phyloP scores from a whole-genome alignment of 768 basidiomycete genomes.

The Hygrocybe coccinea region DNA sequence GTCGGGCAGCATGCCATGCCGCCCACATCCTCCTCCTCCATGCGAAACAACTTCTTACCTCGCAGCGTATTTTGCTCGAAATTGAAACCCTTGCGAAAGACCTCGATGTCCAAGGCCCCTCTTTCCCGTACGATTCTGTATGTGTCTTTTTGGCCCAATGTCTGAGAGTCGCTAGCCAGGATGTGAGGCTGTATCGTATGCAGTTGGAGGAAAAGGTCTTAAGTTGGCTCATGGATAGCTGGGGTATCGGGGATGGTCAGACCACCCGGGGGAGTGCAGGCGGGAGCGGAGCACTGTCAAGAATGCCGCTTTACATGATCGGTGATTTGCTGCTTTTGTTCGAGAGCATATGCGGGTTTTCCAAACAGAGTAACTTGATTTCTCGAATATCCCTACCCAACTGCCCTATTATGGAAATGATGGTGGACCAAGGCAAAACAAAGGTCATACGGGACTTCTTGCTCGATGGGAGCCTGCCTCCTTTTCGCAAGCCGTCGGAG shows the following conservation, averaged over 20 bases:
- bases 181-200: slow-evolving; percentile 78
- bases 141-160: slow-evolving; percentile 74
- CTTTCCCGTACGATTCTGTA: slow-evolving; percentile 83
- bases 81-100: slow-evolving; percentile 78
- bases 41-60: slow-evolving; percentile 32
- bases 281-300: slow-evolving; percentile 25
- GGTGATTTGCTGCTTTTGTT: slow-evolving; percentile 62
- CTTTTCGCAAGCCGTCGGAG: slow-evolving; percentile 21
- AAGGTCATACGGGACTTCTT: slow-evolving; percentile 65
- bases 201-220: slow-evolving; percentile 84
- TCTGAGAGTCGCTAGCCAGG: slow-evolving; percentile 68
- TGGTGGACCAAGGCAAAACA: slow-evolving; percentile 55
- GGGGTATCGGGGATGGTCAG: slow-evolving; percentile 42
- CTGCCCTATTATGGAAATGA: slow-evolving; percentile 54
- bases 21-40: slow-evolving; percentile 49
- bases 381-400: slow-evolving; percentile 62
- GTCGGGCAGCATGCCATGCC: slow-evolving; percentile 74
- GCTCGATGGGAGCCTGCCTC: slow-evolving; percentile 58
- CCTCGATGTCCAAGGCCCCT: slow-evolving; percentile 85
- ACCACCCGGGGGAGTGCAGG: slow-evolving; percentile 14
- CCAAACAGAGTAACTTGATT: slow-evolving; percentile 40
- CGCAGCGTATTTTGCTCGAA: slow-evolving; percentile 59
- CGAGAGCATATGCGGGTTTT: slow-evolving; percentile 56
- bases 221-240: slow-evolving; percentile 73
- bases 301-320: slow-evolving; percentile 50